These are phyloP conservation scores for Peniophora sp. DNA, from an alignment of 1,284 basidiomycete species.

Conservation along the genomic window DNA sequence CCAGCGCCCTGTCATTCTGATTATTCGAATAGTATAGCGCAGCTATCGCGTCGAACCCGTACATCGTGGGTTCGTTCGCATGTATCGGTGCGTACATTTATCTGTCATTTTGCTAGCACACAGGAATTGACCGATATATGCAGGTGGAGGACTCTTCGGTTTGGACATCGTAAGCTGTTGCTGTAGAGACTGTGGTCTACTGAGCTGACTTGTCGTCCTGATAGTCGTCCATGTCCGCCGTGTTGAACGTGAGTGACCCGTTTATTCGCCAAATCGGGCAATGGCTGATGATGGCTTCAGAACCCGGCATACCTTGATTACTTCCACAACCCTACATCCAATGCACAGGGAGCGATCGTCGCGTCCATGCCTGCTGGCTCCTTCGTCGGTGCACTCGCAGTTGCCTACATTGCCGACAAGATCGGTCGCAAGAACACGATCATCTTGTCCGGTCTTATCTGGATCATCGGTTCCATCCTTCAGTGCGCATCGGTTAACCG, in stretches of 20 bases:
- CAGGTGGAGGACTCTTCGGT: constrained; percentile 50
- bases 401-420: constrained; percentile 53
- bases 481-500: constrained; percentile 47
- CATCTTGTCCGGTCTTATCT: constrained; percentile 57
- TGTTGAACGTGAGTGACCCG: constrained; percentile 44
- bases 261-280: background rate
- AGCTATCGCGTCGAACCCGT: constrained; percentile 20
- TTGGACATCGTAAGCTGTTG: constrained; percentile 37
- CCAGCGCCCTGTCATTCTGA: background rate
- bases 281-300: background rate
- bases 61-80: constrained; percentile 58
- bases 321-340: constrained; percentile 29
- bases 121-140: too few relatives aligned
- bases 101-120: too few relatives aligned
- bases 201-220: too few relatives aligned
- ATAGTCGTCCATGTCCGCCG: constrained; percentile 61
- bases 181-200: too few relatives aligned
- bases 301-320: background rate
- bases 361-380: constrained; percentile 73
- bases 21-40: constrained; percentile 11
- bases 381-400: constrained; percentile 52
- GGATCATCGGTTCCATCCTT: constrained; percentile 65
- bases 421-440: constrained; percentile 62
- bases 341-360: constrained; percentile 67
- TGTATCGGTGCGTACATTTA: constrained; percentile 42